Evolutionary conservation across 208 protist species (phyloP).

Genomic region (Trypanosoma congolense): DNA sequence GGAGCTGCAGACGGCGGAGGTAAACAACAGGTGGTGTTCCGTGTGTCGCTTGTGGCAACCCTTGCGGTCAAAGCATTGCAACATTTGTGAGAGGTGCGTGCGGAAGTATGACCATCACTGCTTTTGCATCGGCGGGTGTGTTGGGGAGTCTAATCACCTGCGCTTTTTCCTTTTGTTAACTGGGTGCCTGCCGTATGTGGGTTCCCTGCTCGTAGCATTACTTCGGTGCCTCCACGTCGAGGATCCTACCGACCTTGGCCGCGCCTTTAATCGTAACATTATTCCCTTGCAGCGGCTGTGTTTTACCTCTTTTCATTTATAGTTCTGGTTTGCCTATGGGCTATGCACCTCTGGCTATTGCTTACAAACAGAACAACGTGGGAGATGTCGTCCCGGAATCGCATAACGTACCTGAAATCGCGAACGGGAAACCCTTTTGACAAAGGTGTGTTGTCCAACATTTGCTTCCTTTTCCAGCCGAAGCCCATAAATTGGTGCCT

Average conservation of each 20-base stretch:
- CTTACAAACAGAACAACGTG: slow-evolving; percentile 24
- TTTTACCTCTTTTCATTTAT: slow-evolving; percentile 5
- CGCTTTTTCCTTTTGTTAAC: slow-evolving; percentile 25
- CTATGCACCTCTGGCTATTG: slow-evolving; percentile 12
- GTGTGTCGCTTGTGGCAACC: slow-evolving; percentile 39
- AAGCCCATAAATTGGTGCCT: slow-evolving; percentile 17
- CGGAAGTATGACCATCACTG: slow-evolving; percentile 89
- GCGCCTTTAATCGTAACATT: slow-evolving; percentile 12
- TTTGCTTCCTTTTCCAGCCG: slow-evolving; percentile 18
- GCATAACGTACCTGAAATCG: slow-evolving; percentile 25
- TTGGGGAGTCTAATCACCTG: slow-evolving; percentile 77
- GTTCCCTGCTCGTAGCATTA: slow-evolving; percentile 4
- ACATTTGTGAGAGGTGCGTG: slow-evolving; percentile 64
- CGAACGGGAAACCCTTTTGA: slow-evolving; percentile 20
- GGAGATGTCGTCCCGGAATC: slow-evolving; percentile 18
- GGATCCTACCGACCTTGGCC: background rate
- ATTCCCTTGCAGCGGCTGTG: slow-evolving; percentile 7
- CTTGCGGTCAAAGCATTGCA: slow-evolving; percentile 78
- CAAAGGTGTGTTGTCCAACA: slow-evolving; percentile 17
- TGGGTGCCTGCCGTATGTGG: slow-evolving; percentile 7
- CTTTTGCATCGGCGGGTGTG: slow-evolving; percentile 78
- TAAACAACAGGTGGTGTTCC: slow-evolving; percentile 14
- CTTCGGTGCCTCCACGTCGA: slow-evolving; percentile 16
- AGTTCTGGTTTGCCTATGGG: slow-evolving; percentile 9
- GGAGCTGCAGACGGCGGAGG: background rate